phyloP scores from a whole-genome alignment of 2,329 filamentous ascomycete genomes.

The Triangularia verruculosa region DNA sequence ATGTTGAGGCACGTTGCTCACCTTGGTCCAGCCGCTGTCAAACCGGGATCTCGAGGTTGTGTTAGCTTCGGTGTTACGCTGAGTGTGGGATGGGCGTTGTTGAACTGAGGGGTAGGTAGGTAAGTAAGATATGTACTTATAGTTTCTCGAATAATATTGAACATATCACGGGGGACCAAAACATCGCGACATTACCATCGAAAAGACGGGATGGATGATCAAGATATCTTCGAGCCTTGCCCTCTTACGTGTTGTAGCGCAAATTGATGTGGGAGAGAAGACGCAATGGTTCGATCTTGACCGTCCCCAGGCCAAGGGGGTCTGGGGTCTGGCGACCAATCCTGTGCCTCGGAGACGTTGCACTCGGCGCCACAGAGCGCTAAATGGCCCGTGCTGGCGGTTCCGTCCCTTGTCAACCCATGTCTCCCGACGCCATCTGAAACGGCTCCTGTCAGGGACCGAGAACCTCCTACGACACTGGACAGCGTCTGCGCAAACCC shows the following conservation, averaged over 20 bases:
- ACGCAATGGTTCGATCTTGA: conserved; percentile 7
- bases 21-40: background rate
- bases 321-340: background rate
- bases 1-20: background rate
- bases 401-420: conserved; percentile 18
- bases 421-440: conserved; percentile 32
- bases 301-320: background rate
- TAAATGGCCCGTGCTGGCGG: conserved; percentile 18
- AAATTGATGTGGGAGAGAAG: background rate
- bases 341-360: conserved; percentile 1
- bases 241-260: background rate
- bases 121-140: background rate
- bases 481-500: conserved; percentile 7
- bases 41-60: background rate
- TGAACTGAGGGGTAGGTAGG: background rate
- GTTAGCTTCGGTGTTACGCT: background rate
- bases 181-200: background rate
- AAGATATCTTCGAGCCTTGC: background rate
- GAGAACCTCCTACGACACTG: conserved; percentile 23
- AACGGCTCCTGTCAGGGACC: conserved; percentile 30
- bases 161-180: background rate
- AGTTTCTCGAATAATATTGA: background rate
- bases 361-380: conserved; percentile 9
- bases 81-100: background rate
- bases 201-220: background rate